Percentiles rank a stretch among this genome's conserved stretches.
Conservation (phyloP, 805 yeast species). For the Hanseniaspora occidentalis region DNA sequence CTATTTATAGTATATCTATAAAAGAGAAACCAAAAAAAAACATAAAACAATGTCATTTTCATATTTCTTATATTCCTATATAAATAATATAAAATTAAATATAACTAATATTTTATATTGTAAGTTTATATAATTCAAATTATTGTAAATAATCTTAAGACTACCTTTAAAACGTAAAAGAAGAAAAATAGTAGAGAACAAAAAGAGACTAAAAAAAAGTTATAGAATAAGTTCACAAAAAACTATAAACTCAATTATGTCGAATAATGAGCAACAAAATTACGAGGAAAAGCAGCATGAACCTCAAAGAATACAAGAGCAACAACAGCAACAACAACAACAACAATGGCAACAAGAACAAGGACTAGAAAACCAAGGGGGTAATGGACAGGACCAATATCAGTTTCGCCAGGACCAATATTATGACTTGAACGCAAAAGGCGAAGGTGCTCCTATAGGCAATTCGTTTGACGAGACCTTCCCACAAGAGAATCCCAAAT, state of each 20-base stretch:
- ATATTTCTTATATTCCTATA: no score
- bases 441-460: conserved; percentile 28
- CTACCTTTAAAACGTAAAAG: no score
- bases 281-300: conserved; percentile 7
- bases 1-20: no score
- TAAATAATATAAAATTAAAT: no score
- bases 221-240: background rate
- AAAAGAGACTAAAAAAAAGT: background rate
- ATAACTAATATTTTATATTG: no score
- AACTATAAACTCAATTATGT: background rate
- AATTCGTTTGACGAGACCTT: conserved; percentile 55
- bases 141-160: no score
- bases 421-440: conserved; percentile 20
- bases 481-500: conserved; percentile 47
- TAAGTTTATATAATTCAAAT: no score
- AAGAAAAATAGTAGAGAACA: background rate
- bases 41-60: no score
- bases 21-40: no score
- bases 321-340: conserved; percentile 1
- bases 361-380: conserved; percentile 1
- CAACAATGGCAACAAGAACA: conserved; percentile 2
- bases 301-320: conserved; percentile 7
- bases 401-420: conserved; percentile 18
- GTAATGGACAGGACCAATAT: conserved; percentile 14
- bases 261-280: background rate